Conservation (phyloP, 257 asterid genomes). For the Solanum rostratum region DNA sequence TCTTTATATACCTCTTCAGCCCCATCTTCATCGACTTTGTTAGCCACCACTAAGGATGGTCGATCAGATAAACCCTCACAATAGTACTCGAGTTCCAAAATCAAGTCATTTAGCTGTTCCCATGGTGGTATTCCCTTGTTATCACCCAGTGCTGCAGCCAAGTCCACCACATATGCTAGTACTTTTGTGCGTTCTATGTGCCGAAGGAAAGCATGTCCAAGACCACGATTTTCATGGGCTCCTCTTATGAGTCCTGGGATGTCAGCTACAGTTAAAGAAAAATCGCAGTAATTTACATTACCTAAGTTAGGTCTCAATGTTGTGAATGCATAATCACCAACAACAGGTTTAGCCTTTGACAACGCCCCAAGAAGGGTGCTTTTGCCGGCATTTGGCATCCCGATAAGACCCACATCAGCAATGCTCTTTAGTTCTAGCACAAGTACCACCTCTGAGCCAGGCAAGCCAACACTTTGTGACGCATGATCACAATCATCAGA, state of each 20-base stretch:
- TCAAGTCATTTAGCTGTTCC: conserved; percentile 68
- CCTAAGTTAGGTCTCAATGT: conserved; percentile 88
- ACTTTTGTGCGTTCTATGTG: conserved; percentile 85
- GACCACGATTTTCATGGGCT: conserved; percentile 87
- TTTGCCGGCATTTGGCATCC: conserved; percentile 95
- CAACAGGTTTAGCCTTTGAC: conserved; percentile 73
- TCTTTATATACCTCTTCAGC: conserved; percentile 64
- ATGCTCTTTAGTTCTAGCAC: conserved; percentile 81
- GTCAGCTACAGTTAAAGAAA: conserved; percentile 80
- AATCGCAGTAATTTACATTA: conserved; percentile 51
- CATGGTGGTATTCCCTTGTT: conserved; percentile 75
- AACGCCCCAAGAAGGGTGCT: conserved; percentile 92
- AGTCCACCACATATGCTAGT: conserved; percentile 78
- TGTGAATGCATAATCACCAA: conserved; percentile 93
- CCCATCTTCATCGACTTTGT: conserved; percentile 77
- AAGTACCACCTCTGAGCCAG: conserved; percentile 64
- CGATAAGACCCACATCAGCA: conserved; percentile 93
- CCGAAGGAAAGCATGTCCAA: conserved; percentile 86
- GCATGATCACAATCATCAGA: conserved; percentile 16
- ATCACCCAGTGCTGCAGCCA: conserved; percentile 51
- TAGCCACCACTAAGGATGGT: conserved; percentile 73
- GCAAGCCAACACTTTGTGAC: conserved; percentile 27
- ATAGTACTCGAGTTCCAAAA: conserved; percentile 69
- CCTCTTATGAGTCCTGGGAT: conserved; percentile 85
- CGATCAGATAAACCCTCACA: conserved; percentile 52